These are phyloP conservation scores for Yamadazyma dushanensis DNA, from an alignment of 1,139 yeast genomes.

Conservation along the genomic window DNA sequence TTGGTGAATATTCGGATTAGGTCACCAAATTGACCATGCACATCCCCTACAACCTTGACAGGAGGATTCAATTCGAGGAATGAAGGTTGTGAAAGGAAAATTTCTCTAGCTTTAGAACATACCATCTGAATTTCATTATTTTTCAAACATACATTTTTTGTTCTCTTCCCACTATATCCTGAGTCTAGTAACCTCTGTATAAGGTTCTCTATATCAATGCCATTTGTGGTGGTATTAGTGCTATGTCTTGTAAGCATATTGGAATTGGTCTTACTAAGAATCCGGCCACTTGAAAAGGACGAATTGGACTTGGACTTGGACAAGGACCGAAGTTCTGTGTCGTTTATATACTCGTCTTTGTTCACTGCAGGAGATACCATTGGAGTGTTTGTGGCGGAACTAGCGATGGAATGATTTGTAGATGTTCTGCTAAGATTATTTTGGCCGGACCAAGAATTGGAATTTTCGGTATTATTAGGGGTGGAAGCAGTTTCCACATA, in stretches of 20 bases:
- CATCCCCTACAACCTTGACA: slow-evolving; percentile 96
- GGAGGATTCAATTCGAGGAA: slow-evolving; percentile 89
- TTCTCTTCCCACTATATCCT: slow-evolving; percentile 91
- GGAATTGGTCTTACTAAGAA: slow-evolving; percentile 16
- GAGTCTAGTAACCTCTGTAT: slow-evolving; percentile 91
- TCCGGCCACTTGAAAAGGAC: slow-evolving; percentile 15
- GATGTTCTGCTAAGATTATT: slow-evolving; percentile 28
- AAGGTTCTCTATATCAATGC: slow-evolving; percentile 79
- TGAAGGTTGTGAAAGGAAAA: slow-evolving; percentile 86
- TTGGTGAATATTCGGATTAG: slow-evolving; percentile 86
- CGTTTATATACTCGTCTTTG: slow-evolving; percentile 6
- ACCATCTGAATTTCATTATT: slow-evolving; percentile 83
- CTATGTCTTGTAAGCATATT: slow-evolving; percentile 13
- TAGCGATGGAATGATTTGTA: slow-evolving; percentile 35
- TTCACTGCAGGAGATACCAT: slow-evolving; percentile 3
- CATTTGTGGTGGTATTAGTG: slow-evolving; percentile 22
- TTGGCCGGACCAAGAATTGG: slow-evolving; percentile 1
- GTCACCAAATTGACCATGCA: slow-evolving; percentile 95
- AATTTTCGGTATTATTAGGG: slow-evolving; percentile 1
- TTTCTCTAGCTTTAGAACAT: slow-evolving; percentile 85
- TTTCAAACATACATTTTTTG: slow-evolving; percentile 84
- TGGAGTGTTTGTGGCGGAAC: slow-evolving; percentile 1
- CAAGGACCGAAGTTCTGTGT: slow-evolving; percentile 9
- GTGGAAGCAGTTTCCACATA: slow-evolving; percentile 2
- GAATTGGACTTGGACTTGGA: slow-evolving; percentile 17